Evolutionary conservation across 371 early-diverging fungal species (phyloP).

Genomic region (Capillidium rhysosporum): DNA sequence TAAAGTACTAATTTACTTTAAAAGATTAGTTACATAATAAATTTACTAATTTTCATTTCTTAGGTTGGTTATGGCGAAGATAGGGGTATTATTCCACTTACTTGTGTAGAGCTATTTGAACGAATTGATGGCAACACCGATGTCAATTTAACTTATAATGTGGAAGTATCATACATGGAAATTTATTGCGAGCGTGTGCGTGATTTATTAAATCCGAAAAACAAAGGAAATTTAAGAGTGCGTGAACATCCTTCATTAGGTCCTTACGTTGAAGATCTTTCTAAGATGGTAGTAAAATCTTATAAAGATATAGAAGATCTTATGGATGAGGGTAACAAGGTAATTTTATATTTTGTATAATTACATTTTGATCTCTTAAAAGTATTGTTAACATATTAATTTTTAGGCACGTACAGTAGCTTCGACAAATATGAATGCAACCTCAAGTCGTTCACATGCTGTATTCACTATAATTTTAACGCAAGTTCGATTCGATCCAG

Average conservation of each 20-base stretch:
- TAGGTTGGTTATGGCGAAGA: slow-evolving; percentile 51
- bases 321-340: slow-evolving; percentile 79
- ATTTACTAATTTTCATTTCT: slow-evolving; percentile 19
- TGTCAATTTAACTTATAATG: slow-evolving; percentile 30
- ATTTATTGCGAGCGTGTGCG: slow-evolving; percentile 76
- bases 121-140: slow-evolving; percentile 25
- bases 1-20: slow-evolving; percentile 11
- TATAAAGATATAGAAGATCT: slow-evolving; percentile 52
- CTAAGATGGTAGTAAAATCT: slow-evolving; percentile 56
- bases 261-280: slow-evolving; percentile 81
- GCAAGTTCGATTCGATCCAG: slow-evolving; percentile 31
- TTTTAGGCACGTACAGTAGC: slow-evolving; percentile 68
- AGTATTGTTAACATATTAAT: neutral
- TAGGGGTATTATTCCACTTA: slow-evolving; percentile 66
- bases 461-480: slow-evolving; percentile 75
- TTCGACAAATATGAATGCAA: slow-evolving; percentile 91
- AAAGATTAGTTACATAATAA: slow-evolving; percentile 10
- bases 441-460: slow-evolving; percentile 85
- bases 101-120: slow-evolving; percentile 57
- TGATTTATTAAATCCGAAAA: slow-evolving; percentile 67
- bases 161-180: slow-evolving; percentile 74
- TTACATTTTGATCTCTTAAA: neutral
- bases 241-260: slow-evolving; percentile 81
- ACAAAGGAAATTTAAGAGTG: slow-evolving; percentile 56
- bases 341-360: slow-evolving; percentile 8